Conservation (phyloP, 768 basidiomycete species). For the Porphyrellus cyaneotinctus region DNA sequence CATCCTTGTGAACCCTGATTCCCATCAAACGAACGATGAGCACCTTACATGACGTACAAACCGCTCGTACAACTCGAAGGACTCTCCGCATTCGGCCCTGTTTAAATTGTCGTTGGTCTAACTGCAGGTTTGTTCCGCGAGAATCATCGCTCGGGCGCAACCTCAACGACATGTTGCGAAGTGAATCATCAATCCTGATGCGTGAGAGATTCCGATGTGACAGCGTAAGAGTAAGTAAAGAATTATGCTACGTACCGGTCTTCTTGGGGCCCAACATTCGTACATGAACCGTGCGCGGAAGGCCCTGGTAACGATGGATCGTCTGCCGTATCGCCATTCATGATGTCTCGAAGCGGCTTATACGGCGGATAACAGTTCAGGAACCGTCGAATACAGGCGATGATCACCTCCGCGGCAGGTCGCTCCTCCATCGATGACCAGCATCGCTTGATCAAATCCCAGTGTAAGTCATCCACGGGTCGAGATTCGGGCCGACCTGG, state of each 20-base stretch:
- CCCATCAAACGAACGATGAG: background rate
- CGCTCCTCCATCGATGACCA: background rate
- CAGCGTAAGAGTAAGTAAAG: background rate
- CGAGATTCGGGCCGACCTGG: slow-evolving; percentile 3
- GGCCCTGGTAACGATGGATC: background rate
- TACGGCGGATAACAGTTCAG: background rate
- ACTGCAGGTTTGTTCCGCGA: background rate
- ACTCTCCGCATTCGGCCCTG: background rate
- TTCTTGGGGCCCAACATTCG: background rate
- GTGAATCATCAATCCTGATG: background rate
- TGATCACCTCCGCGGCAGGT: background rate
- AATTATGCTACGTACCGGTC: background rate
- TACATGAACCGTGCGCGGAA: background rate
- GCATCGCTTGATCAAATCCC: slow-evolving; percentile 7
- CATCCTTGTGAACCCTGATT: too few species aligned
- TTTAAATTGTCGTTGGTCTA: background rate
- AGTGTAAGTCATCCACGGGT: background rate
- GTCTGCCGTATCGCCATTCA: background rate
- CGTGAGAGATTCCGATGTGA: too few species aligned
- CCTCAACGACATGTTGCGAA: background rate
- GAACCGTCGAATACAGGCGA: background rate
- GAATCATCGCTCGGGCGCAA: background rate
- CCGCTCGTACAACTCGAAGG: too few species aligned
- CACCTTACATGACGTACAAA: background rate
- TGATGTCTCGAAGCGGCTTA: background rate